Evolutionary conservation across 2,329 filamentous ascomycete species (phyloP).

Genomic region (Beauveria rudraprayagi): DNA sequence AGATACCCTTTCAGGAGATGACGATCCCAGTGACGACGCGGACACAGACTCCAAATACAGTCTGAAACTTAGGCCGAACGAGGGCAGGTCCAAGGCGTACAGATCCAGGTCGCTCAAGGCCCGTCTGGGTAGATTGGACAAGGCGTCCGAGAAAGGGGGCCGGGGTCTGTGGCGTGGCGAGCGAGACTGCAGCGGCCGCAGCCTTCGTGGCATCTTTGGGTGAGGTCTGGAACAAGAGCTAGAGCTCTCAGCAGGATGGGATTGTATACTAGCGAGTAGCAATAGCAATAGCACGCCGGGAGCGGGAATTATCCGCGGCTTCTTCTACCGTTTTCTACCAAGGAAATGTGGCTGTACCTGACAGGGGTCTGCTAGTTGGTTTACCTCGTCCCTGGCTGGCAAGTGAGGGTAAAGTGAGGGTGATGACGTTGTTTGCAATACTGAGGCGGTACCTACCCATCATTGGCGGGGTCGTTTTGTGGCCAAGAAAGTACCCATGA

Average conservation of each 20-base stretch:
- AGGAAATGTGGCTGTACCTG: constrained; percentile 6
- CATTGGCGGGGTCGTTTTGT: neutral
- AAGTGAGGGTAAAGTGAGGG: neutral
- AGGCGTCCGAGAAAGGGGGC: neutral
- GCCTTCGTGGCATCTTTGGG: constrained; percentile 11
- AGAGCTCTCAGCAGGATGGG: neutral
- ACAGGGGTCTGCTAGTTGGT: neutral
- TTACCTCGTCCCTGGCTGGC: neutral
- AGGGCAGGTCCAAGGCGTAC: neutral
- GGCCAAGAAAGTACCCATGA: neutral
- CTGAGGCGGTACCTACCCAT: constrained; percentile 1
- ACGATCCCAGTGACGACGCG: neutral
- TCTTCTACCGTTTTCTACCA: constrained; percentile 5
- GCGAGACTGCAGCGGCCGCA: constrained; percentile 9
- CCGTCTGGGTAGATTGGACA: constrained; percentile 7
- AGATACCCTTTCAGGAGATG: constrained; percentile 1
- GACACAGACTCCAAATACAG: neutral
- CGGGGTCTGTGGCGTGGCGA: constrained; percentile 7
- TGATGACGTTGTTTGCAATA: constrained; percentile 7
- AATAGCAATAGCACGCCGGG: constrained; percentile 4
- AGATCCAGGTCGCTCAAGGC: constrained; percentile 8
- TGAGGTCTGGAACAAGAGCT: neutral
- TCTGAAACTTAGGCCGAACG: neutral
- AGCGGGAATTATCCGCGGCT: neutral
- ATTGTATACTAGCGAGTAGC: constrained; percentile 6